These are phyloP conservation scores for Crithidia thermophila DNA, from an alignment of 208 protist genomes.

Conservation along the genomic window DNA sequence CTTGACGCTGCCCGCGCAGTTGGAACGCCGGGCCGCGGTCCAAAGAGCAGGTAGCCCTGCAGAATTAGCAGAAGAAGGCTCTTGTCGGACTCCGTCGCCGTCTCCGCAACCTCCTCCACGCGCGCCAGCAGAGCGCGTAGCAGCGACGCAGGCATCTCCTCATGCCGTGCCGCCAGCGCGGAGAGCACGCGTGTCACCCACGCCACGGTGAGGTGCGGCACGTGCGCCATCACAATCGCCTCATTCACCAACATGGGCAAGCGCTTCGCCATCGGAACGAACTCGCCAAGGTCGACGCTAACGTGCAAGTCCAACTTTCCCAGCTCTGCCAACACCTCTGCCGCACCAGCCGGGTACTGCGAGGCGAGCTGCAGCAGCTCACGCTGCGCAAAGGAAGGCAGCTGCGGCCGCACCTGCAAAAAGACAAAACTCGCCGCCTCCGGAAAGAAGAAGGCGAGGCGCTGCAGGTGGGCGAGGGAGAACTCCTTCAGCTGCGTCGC, in stretches of 20 bases:
- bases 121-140: slow-evolving; percentile 45
- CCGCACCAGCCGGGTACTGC: slow-evolving; percentile 43
- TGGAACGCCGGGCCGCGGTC: background rate
- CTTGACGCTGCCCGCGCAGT: too few relatives aligned
- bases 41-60: slow-evolving; percentile 58
- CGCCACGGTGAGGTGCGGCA: slow-evolving; percentile 56
- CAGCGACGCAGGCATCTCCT: slow-evolving; percentile 48
- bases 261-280: slow-evolving; percentile 45
- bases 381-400: slow-evolving; percentile 43
- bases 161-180: slow-evolving; percentile 47
- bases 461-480: slow-evolving; percentile 46
- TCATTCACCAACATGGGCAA: slow-evolving; percentile 70
- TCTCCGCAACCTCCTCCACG: slow-evolving; percentile 38
- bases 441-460: slow-evolving; percentile 48
- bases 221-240: slow-evolving; percentile 51
- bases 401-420: slow-evolving; percentile 30
- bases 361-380: slow-evolving; percentile 69
- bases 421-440: slow-evolving; percentile 36
- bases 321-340: slow-evolving; percentile 47
- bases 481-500: slow-evolving; percentile 50
- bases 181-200: slow-evolving; percentile 75
- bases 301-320: slow-evolving; percentile 42
- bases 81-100: slow-evolving; percentile 61
- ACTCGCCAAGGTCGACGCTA: slow-evolving; percentile 71
- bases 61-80: slow-evolving; percentile 75